A percentile compares a stretch with the other conserved stretches of the same genome.
Conservation (phyloP, 257 asterid genomes). For the Lycium ferocissimum region DNA sequence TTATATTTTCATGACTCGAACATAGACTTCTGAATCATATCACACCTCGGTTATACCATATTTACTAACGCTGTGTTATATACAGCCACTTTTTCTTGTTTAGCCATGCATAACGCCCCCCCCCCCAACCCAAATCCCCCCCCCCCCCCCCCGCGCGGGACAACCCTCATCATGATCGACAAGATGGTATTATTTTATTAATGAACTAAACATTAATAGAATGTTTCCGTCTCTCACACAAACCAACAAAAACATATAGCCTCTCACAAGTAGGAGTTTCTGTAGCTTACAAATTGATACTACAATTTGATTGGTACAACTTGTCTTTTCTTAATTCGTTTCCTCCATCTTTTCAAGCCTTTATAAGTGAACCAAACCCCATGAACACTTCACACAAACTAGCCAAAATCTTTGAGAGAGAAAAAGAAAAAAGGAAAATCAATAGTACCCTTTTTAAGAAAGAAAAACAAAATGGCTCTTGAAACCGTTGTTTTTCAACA, state of each 20-base stretch:
- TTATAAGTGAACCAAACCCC: constrained; percentile 44
- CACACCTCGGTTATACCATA: too few species aligned
- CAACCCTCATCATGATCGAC: too few species aligned
- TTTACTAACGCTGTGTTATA: too few species aligned
- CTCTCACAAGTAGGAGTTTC: constrained; percentile 54
- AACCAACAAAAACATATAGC: constrained; percentile 10
- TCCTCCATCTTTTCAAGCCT: constrained; percentile 33
- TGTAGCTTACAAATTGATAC: constrained; percentile 30
- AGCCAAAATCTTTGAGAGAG: constrained; percentile 18
- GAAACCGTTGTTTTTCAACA: constrained; percentile 60
- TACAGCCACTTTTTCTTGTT: too few species aligned
- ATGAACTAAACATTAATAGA: background rate
- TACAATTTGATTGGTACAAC: constrained; percentile 42
- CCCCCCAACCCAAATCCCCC: too few species aligned
- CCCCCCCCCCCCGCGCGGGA: too few species aligned
- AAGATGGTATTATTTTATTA: background rate
- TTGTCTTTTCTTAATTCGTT: constrained; percentile 37
- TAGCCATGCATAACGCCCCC: too few species aligned
- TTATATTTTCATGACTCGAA: too few species aligned
- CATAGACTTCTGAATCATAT: too few species aligned
- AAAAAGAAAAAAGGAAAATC: background rate
- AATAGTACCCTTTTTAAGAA: background rate
- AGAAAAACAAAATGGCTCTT: constrained; percentile 52
- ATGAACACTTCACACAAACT: constrained; percentile 22
- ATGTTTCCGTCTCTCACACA: constrained; percentile 29